A percentile compares a stretch with the other conserved stretches of the same genome.
Conservation (phyloP, 176 grass and related monocot species). For the Eleusine coracana region DNA sequence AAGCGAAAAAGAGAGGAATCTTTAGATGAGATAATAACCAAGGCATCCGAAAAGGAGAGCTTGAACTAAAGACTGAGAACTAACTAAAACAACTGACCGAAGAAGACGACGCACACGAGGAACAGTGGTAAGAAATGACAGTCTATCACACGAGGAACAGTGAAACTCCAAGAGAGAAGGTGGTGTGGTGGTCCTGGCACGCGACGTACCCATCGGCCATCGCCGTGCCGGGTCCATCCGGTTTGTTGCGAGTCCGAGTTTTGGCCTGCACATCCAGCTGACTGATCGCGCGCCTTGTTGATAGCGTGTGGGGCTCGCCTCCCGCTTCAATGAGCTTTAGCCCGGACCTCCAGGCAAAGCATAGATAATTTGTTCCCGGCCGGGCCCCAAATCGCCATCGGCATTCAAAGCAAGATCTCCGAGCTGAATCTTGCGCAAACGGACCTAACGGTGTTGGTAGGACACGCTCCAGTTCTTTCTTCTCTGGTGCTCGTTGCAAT, state of each 20-base stretch:
- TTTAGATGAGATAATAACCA: too few relatives aligned
- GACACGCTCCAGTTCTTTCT: background rate
- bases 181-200: slow-evolving; percentile 2
- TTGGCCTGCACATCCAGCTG: slow-evolving; percentile 20
- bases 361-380: slow-evolving; percentile 28
- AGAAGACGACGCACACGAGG: background rate
- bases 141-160: slow-evolving; percentile 14
- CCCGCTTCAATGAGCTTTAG: slow-evolving; percentile 29
- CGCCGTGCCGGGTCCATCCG: slow-evolving; percentile 35
- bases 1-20: too few relatives aligned
- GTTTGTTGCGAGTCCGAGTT: slow-evolving; percentile 44
- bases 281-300: background rate
- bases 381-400: slow-evolving; percentile 30
- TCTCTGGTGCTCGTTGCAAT: background rate
- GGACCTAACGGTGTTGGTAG: slow-evolving; percentile 32
- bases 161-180: background rate
- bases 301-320: slow-evolving; percentile 10
- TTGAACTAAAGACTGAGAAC: too few relatives aligned
- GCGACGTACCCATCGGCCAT: slow-evolving; percentile 17
- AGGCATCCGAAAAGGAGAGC: background rate
- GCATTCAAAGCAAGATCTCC: slow-evolving; percentile 50
- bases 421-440: slow-evolving; percentile 32
- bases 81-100: background rate
- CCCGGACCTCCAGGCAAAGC: slow-evolving; percentile 28
- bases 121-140: slow-evolving; percentile 10